Evolutionary conservation across 164 flowering plant species (phyloP).

Genomic region (Paratinospora sagittata): DNA sequence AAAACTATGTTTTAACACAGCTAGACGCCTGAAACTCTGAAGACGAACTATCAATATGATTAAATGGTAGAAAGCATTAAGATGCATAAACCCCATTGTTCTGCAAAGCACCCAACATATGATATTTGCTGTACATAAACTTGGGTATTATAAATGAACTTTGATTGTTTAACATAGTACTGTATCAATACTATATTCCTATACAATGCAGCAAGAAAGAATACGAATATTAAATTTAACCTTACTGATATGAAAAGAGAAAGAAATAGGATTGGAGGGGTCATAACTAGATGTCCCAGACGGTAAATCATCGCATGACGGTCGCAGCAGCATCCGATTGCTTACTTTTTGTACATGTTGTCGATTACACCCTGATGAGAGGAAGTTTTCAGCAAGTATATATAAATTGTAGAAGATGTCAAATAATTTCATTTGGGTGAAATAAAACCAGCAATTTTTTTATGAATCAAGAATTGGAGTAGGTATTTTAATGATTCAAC

Average conservation of each 20-base stretch:
- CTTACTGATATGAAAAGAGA: background rate
- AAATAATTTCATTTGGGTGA: background rate
- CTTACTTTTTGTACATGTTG: slow-evolving; percentile 61
- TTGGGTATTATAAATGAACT: background rate
- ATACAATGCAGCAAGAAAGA: background rate
- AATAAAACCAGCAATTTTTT: background rate
- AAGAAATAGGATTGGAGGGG: background rate
- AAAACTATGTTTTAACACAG: too few species aligned
- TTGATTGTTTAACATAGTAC: background rate
- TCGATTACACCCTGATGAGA: slow-evolving; percentile 51
- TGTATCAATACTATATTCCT: background rate
- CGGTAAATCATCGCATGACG: background rate
- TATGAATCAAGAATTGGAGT: too few species aligned
- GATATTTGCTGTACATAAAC: background rate
- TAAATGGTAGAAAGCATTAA: background rate
- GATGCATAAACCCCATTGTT: background rate
- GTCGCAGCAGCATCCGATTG: slow-evolving; percentile 1
- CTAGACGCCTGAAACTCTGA: too few species aligned
- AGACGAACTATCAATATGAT: background rate
- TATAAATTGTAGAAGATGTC: background rate
- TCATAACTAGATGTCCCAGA: too few species aligned
- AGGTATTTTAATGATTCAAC: too few species aligned
- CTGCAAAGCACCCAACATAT: background rate
- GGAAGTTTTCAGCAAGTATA: background rate
- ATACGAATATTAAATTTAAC: background rate